Percentiles rank a stretch among this genome's conserved stretches.
phyloP scores from a whole-genome alignment of 2,329 filamentous ascomycete genomes.

The Cadophora sp. region DNA sequence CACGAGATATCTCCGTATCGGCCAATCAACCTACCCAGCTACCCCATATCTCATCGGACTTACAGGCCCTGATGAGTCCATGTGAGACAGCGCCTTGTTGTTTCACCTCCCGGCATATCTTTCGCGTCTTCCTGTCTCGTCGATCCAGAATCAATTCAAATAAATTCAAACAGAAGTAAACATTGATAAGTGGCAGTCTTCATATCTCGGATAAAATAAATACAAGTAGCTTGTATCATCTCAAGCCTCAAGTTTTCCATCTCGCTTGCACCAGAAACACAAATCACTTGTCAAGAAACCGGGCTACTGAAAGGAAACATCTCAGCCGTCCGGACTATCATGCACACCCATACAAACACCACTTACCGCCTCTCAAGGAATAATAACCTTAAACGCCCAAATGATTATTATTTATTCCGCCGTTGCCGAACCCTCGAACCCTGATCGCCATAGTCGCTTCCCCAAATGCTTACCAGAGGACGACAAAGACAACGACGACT shows the following conservation, averaged over 20 bases:
- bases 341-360: not conserved
- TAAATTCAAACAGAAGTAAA: too few relatives aligned
- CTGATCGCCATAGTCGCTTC: not conserved
- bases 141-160: too few relatives aligned
- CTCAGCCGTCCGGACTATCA: not conserved
- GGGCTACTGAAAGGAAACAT: constrained; percentile 3
- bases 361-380: not conserved
- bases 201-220: too few relatives aligned
- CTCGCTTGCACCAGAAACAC: not conserved
- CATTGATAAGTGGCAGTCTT: too few relatives aligned
- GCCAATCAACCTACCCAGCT: not conserved
- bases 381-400: constrained; percentile 9
- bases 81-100: constrained; percentile 29
- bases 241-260: too few relatives aligned
- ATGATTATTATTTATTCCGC: constrained; percentile 7
- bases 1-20: not conserved
- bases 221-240: too few relatives aligned
- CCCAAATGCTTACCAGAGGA: not conserved
- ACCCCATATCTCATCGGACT: constrained; percentile 10
- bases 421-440: constrained; percentile 8
- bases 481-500: not conserved
- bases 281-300: not conserved
- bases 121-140: constrained; percentile 3
- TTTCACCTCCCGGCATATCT: constrained; percentile 26
- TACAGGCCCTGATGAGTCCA: constrained; percentile 8